A percentile compares a stretch with the other conserved stretches of the same genome.
phyloP scores from a whole-genome alignment of 441 rosid genomes.

The Adansonia grandidieri region DNA sequence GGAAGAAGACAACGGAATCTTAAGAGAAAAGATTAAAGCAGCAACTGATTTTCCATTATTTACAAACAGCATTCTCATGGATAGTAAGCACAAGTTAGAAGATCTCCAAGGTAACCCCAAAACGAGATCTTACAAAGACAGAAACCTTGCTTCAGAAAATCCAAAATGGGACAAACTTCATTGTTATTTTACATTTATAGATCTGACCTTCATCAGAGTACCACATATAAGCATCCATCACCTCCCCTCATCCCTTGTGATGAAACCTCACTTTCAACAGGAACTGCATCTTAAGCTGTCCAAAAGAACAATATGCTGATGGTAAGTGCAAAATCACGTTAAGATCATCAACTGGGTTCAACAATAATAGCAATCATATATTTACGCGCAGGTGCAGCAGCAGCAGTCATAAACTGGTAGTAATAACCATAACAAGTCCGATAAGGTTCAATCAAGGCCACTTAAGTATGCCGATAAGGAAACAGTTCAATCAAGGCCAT shows the following conservation, averaged over 20 bases:
- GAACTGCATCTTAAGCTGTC: constrained; percentile 93
- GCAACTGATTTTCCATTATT: constrained; percentile 13
- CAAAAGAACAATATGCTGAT: constrained; percentile 20
- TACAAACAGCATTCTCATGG: constrained; percentile 14
- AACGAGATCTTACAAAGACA: constrained; percentile 46
- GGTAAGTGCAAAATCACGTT: constrained; percentile 16
- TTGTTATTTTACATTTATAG: background rate
- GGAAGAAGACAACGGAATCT: background rate
- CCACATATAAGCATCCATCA: constrained; percentile 8
- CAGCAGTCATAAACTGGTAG: background rate
- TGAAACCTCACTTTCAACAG: constrained; percentile 92
- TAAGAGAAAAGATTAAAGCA: constrained; percentile 11
- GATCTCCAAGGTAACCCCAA: constrained; percentile 58
- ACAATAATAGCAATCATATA: background rate
- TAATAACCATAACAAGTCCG: background rate
- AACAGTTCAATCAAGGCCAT: background rate
- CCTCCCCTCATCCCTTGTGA: constrained; percentile 67
- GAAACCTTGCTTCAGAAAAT: background rate
- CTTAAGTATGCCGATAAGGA: background rate
- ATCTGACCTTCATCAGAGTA: constrained; percentile 12
- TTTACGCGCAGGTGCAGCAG: background rate
- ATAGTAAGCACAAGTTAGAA: constrained; percentile 24
- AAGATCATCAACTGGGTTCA: constrained; percentile 9
- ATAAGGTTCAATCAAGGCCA: constrained; percentile 18
- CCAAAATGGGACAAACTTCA: constrained; percentile 8